A percentile compares a stretch with the other conserved stretches of the same genome.
Conservation (phyloP, 1,139 yeast species). For the Arxiozyma slooffiae region DNA sequence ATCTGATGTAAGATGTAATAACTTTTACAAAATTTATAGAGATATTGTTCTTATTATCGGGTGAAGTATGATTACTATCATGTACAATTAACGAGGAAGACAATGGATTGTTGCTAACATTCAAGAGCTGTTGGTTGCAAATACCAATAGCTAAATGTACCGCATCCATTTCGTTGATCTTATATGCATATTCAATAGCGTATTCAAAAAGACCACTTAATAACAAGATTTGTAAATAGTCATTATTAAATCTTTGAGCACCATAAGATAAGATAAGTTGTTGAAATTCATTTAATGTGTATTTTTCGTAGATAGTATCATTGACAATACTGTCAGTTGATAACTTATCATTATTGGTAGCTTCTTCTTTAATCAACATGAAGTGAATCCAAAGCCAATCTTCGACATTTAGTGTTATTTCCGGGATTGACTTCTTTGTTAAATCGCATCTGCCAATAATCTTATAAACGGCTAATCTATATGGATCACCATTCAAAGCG, state of each 20-base stretch:
- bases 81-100: slow-evolving; percentile 13
- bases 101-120: slow-evolving; percentile 33
- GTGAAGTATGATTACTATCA: slow-evolving; percentile 13
- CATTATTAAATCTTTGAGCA: slow-evolving; percentile 57
- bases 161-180: slow-evolving; percentile 69
- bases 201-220: slow-evolving; percentile 74
- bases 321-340: slow-evolving; percentile 17
- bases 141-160: slow-evolving; percentile 84
- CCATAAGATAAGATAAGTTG: slow-evolving; percentile 65
- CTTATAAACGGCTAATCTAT: slow-evolving; percentile 81
- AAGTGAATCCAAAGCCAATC: slow-evolving; percentile 98
- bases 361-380: slow-evolving; percentile 52
- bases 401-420: slow-evolving; percentile 71
- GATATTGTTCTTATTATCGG: slow-evolving; percentile 23
- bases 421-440: slow-evolving; percentile 60
- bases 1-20: slow-evolving; percentile 63
- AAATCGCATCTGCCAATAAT: slow-evolving; percentile 82
- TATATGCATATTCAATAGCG: slow-evolving; percentile 64
- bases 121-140: slow-evolving; percentile 62
- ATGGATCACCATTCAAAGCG: slow-evolving; percentile 71
- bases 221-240: slow-evolving; percentile 65
- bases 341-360: not conserved
- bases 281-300: slow-evolving; percentile 67
- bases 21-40: slow-evolving; percentile 50
- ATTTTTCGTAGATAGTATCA: slow-evolving; percentile 58